Conservation (phyloP, 176 grass and related monocot genomes). For the Musa acuminata region DNA sequence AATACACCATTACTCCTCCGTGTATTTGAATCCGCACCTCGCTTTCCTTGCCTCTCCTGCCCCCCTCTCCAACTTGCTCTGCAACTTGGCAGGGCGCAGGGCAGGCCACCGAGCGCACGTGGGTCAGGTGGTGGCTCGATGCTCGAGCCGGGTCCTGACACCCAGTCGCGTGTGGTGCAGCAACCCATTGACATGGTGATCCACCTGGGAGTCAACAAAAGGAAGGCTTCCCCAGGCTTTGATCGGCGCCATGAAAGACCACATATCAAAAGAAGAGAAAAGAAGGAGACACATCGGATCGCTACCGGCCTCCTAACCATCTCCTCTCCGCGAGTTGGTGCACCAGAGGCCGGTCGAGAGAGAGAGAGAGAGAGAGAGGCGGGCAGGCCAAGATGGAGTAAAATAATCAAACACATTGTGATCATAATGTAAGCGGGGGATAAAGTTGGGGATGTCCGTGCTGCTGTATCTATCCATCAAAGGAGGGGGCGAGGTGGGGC, state of each 20-base stretch:
- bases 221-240: background rate
- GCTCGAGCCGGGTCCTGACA: background rate
- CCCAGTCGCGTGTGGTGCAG: background rate
- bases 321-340: conserved; percentile 1
- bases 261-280: background rate
- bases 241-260: background rate
- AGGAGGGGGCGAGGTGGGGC: background rate
- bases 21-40: background rate
- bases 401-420: background rate
- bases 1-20: background rate
- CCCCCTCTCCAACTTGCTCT: background rate
- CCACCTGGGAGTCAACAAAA: conserved; percentile 2
- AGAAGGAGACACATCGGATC: background rate
- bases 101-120: background rate
- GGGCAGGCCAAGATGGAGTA: too few relatives aligned
- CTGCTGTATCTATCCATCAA: background rate
- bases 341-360: background rate
- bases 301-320: background rate
- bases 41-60: background rate
- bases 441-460: background rate
- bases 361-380: too few relatives aligned
- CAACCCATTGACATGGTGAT: background rate
- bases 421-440: too few relatives aligned
- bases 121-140: conserved; percentile 7
- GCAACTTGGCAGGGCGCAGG: background rate